These are phyloP conservation scores for Phytophthora tubulina DNA, from an alignment of 352 stramenopile genomes.

Conservation along the genomic window DNA sequence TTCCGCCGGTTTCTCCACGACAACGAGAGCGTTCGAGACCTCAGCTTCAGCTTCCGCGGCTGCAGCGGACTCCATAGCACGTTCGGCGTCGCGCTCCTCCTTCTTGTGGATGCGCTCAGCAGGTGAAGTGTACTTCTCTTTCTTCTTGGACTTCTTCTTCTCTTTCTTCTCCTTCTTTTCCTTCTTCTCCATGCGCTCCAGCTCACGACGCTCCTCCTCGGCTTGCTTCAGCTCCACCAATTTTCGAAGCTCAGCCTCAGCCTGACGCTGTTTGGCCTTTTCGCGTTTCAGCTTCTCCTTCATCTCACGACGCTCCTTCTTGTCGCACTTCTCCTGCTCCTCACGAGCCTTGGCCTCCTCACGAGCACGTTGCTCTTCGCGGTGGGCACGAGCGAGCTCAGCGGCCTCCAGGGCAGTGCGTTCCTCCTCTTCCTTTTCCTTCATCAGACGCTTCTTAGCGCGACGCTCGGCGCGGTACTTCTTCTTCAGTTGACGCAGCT, in stretches of 20 bases:
- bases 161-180: conserved; percentile 54
- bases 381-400: conserved; percentile 49
- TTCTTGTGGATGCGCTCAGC: conserved; percentile 66
- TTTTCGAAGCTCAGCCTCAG: conserved; percentile 48
- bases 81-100: conserved; percentile 41
- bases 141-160: conserved; percentile 63
- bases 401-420: conserved; percentile 40
- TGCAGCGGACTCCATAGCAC: conserved; percentile 20
- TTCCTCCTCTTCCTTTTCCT: conserved; percentile 54
- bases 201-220: conserved; percentile 49
- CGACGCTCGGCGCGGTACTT: conserved; percentile 51
- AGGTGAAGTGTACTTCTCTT: conserved; percentile 69
- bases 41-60: conserved; percentile 32
- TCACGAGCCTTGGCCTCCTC: conserved; percentile 52
- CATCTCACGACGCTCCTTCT: conserved; percentile 52
- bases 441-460: conserved; percentile 47
- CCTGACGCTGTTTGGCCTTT: conserved; percentile 50
- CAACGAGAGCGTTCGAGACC: conserved; percentile 59
- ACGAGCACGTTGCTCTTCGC: conserved; percentile 50
- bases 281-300: conserved; percentile 54
- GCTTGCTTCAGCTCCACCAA: conserved; percentile 51
- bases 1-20: conserved; percentile 48
- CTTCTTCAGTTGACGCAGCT: conserved; percentile 48
- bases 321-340: conserved; percentile 52
- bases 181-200: conserved; percentile 47